These are phyloP conservation scores for Aspergillus chevalieri DNA, from an alignment of 2,329 filamentous ascomycete genomes.

Conservation along the genomic window DNA sequence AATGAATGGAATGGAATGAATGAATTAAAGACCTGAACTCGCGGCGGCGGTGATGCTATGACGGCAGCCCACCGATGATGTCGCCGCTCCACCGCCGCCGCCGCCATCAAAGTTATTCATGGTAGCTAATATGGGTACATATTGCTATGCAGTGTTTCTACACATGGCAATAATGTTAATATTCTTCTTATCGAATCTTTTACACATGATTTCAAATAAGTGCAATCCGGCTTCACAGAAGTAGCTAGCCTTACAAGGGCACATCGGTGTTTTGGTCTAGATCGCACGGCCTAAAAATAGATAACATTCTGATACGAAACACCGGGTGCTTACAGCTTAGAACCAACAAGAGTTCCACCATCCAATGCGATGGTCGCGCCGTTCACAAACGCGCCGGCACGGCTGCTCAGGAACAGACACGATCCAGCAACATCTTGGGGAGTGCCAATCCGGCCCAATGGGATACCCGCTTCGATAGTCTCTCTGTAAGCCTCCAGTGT, in stretches of 20 bases:
- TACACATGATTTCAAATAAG: too few relatives aligned
- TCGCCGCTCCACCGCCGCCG: slow-evolving; percentile 9
- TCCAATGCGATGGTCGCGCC: slow-evolving; percentile 60
- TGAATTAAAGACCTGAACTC: neutral
- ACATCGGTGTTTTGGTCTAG: slow-evolving; percentile 1
- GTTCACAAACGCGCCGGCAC: slow-evolving; percentile 61
- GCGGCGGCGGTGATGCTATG: slow-evolving; percentile 1
- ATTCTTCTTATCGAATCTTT: too few relatives aligned
- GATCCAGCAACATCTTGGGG: slow-evolving; percentile 65
- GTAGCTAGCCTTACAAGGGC: too few relatives aligned
- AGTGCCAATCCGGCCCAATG: slow-evolving; percentile 60
- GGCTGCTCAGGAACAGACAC: slow-evolving; percentile 63
- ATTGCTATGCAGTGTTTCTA: too few relatives aligned
- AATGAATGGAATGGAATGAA: neutral
- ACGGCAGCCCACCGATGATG: slow-evolving; percentile 7
- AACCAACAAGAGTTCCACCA: slow-evolving; percentile 44
- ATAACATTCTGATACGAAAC: neutral
- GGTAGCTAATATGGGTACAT: too few relatives aligned
- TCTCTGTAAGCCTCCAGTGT: slow-evolving; percentile 47
- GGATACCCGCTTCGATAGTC: slow-evolving; percentile 51
- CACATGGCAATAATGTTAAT: too few relatives aligned
- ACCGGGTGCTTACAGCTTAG: slow-evolving; percentile 31
- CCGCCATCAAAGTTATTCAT: neutral
- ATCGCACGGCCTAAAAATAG: too few relatives aligned
- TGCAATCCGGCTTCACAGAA: too few relatives aligned